A percentile compares a stretch with the other conserved stretches of the same genome.
Conservation (phyloP, 2,329 filamentous ascomycete genomes). For the Grosmannia huntii region DNA sequence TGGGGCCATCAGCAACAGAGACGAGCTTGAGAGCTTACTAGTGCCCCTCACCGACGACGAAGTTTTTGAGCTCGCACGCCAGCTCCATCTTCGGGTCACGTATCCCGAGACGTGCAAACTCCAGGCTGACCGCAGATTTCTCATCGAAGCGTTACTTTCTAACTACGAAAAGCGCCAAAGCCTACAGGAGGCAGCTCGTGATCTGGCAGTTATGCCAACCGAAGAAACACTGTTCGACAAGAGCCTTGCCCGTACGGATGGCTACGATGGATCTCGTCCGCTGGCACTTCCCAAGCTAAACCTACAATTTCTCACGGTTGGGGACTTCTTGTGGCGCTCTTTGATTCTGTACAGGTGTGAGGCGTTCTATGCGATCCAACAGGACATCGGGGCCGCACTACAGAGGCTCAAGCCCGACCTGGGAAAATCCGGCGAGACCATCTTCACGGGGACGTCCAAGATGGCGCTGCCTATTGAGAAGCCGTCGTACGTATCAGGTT, state of each 20-base stretch:
- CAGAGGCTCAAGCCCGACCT: slow-evolving; percentile 63
- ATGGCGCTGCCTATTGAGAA: slow-evolving; percentile 85
- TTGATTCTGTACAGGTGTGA: slow-evolving; percentile 82
- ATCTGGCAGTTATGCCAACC: slow-evolving; percentile 69
- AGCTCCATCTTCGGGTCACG: slow-evolving; percentile 66
- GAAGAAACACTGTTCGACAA: slow-evolving; percentile 71
- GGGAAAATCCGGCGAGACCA: slow-evolving; percentile 50
- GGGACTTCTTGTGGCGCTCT: slow-evolving; percentile 94
- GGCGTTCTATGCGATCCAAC: slow-evolving; percentile 84
- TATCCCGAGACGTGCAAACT: slow-evolving; percentile 65
- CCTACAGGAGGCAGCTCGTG: slow-evolving; percentile 66
- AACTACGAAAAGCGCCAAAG: slow-evolving; percentile 65
- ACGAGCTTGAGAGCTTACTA: slow-evolving; percentile 67
- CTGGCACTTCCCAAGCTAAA: slow-evolving; percentile 90
- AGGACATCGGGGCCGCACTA: slow-evolving; percentile 74
- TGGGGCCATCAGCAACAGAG: slow-evolving; percentile 67
- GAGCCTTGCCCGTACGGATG: slow-evolving; percentile 66
- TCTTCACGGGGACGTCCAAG: slow-evolving; percentile 73
- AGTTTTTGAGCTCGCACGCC: slow-evolving; percentile 51
- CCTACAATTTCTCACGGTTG: slow-evolving; percentile 85
- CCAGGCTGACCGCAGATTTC: slow-evolving; percentile 47
- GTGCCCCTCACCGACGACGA: slow-evolving; percentile 62
- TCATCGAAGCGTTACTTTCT: slow-evolving; percentile 60
- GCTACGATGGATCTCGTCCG: slow-evolving; percentile 75
- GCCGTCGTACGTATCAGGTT: slow-evolving; percentile 39